These are phyloP conservation scores for Tympanopsis confertula DNA, from an alignment of 2,329 filamentous ascomycete species.

Conservation along the genomic window DNA sequence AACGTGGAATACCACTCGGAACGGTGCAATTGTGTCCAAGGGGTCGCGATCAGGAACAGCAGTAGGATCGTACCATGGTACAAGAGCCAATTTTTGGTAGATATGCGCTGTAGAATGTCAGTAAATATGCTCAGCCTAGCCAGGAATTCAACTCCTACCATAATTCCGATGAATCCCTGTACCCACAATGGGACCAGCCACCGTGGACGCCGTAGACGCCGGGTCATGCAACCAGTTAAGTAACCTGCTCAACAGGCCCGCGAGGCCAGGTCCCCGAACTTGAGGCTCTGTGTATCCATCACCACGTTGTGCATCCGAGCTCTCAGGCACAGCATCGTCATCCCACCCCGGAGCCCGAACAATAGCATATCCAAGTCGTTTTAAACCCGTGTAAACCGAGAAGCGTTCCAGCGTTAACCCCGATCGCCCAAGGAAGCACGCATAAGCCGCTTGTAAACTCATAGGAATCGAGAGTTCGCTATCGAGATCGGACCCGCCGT, in stretches of 20 bases:
- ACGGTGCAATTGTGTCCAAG: conserved; percentile 15
- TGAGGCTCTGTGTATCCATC: not conserved
- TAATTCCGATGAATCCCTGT: not conserved
- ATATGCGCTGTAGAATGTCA: no score
- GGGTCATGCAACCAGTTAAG: not conserved
- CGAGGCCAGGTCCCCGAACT: not conserved
- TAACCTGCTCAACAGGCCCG: not conserved
- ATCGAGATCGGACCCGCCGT: no score
- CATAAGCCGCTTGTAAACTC: conserved; percentile 56
- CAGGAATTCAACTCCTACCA: not conserved
- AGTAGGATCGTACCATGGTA: no score
- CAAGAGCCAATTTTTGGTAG: no score
- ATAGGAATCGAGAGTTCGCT: conserved; percentile 38
- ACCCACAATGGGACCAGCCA: not conserved
- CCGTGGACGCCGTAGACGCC: not conserved
- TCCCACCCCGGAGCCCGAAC: conserved; percentile 29
- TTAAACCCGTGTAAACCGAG: conserved; percentile 49
- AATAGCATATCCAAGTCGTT: conserved; percentile 47
- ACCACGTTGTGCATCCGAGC: not conserved
- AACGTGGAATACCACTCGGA: conserved; percentile 43
- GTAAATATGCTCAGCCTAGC: no score
- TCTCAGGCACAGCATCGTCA: not conserved
- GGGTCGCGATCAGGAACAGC: not conserved
- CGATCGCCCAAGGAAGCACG: conserved; percentile 10
- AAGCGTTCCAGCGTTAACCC: conserved; percentile 38